Percentiles rank a stretch among this genome's conserved stretches.
Evolutionary conservation across 225 moss, liverwort and hornwort genomes (phyloP).

Genomic region (Rhytidiadelphus loreus): DNA sequence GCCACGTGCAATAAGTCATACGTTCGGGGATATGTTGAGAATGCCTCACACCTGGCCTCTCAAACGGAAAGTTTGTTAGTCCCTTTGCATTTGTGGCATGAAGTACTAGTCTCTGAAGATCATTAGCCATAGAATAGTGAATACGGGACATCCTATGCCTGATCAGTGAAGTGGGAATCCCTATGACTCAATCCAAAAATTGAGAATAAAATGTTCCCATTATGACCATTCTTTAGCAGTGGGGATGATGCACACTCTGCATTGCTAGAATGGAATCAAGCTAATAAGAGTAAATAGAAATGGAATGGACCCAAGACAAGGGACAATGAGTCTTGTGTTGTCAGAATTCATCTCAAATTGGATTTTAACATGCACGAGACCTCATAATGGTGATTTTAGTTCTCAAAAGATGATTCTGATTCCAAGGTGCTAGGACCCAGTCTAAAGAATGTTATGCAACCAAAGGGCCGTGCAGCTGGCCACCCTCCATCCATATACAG

Average conservation of each 20-base stretch:
- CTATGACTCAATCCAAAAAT: neutral
- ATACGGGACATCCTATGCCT: neutral
- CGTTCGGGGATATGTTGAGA: constrained; percentile 63
- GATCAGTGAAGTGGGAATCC: neutral
- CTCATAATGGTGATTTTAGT: neutral
- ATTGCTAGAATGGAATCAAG: neutral
- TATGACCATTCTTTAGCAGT: neutral
- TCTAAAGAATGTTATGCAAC: neutral
- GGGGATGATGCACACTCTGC: neutral
- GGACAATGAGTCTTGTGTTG: neutral
- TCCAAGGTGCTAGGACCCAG: neutral
- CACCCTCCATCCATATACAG: neutral
- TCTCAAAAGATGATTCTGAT: neutral
- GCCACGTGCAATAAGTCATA: constrained; percentile 58
- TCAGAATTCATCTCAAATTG: neutral
- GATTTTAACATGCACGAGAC: neutral
- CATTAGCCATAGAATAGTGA: neutral
- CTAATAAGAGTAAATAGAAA: no score
- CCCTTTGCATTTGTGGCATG: neutral
- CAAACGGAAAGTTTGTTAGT: neutral
- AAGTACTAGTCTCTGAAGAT: neutral
- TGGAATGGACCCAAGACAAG: no score
- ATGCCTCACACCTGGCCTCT: constrained; percentile 56
- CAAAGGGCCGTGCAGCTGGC: neutral
- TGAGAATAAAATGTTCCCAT: neutral